Evolutionary conservation across 169 alveolate species (phyloP), one percentile per base, ranked within the genome.

Genomic region (Babesia sp.): DNA sequence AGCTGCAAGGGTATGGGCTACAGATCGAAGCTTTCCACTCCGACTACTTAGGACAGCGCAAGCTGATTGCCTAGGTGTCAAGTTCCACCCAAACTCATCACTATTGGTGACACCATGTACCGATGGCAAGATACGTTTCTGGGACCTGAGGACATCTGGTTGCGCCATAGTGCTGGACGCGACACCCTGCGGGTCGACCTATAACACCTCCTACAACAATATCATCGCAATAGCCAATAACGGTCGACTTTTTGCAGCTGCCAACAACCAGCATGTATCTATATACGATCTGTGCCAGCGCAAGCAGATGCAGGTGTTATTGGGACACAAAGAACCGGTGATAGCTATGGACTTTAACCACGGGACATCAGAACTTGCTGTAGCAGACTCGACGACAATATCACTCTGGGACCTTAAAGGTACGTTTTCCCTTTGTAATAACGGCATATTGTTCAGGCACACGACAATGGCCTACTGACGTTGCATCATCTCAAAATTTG

Each of bases 21-120:
- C 88, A 33, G 88, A 80, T 58, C 50, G 88, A 0, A 80, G 88
- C 54, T 80, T 70, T 48, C 72, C 88, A 8, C 69, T 80, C 20
- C 58, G 88, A 64, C 56, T 42, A 26, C 68, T 71, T 20, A 41
- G 81, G 34, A 60, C 88, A 37, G 60, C 75, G 12, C 60, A 54
- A 26, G 80, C 73, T 22, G 71, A 57, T 46, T 61, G 58, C 66
- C 72, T 51, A 26, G 69, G 71, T 2, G 54, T 54, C 20, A 41
- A 18, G 22, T 80, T 71, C 71, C 88, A 80, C 66, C 88, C 88
- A 39, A 80, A 80, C 63, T 69, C 88, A 11, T 71, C 88, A n/a
- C 54, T 80, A 18, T 50, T 80, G 33, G 71, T 53, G 5, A 34
- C 81, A 36, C 48, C 56, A 29, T 80, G 83, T 44, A 33, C 60